Evolutionary conservation across 805 yeast species (phyloP).

Genomic region (Candida ovalis): DNA sequence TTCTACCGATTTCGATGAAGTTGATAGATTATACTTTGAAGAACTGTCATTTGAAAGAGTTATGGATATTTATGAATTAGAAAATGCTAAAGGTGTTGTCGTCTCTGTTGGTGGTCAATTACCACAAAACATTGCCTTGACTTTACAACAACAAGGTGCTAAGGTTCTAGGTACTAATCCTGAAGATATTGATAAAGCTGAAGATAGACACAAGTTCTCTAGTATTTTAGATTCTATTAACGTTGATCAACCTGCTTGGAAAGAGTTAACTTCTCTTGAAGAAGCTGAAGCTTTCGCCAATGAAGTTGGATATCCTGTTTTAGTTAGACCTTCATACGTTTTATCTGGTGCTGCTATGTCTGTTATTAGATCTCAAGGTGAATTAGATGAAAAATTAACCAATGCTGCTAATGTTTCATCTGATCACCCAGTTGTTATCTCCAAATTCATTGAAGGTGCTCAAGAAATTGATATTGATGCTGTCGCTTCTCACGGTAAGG

Average conservation of each 20-base stretch:
- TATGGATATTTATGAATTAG: conserved; percentile 89
- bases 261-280: conserved; percentile 85
- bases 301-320: conserved; percentile 86
- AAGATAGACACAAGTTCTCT: conserved; percentile 95
- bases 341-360: conserved; percentile 99
- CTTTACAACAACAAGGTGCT: conserved; percentile 89
- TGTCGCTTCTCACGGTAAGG: conserved; percentile 90
- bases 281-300: conserved; percentile 94
- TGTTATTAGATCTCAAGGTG: conserved; percentile 87
- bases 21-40: conserved; percentile 94
- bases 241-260: conserved; percentile 99
- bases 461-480: conserved; percentile 99
- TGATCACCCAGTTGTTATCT: conserved; percentile 95
- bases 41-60: conserved; percentile 92
- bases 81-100: conserved; percentile 85
- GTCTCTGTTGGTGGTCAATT: conserved; percentile 99
- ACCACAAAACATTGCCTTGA: conserved; percentile 91
- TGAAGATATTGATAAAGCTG: conserved; percentile 97
- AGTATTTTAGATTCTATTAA: conserved; percentile 95
- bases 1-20: conserved; percentile 98
- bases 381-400: conserved; percentile 77
- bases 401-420: conserved; percentile 98
- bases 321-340: conserved; percentile 96
- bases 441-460: conserved; percentile 94
- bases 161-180: conserved; percentile 97